Evolutionary conservation across 345 rosid species (phyloP).

Genomic region (Trapa incisa): DNA sequence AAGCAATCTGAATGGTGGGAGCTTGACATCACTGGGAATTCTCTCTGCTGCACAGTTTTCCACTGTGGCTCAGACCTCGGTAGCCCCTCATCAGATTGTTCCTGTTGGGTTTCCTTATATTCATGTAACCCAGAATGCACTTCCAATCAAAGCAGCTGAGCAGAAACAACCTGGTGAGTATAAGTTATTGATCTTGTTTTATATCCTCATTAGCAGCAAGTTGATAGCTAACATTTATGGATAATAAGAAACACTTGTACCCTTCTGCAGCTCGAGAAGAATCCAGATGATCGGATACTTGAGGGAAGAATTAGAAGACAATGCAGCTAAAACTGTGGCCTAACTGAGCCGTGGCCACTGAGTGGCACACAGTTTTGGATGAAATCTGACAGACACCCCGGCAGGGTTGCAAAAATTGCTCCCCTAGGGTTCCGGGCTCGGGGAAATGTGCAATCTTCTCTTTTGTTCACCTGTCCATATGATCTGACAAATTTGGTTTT

Average conservation of each 20-base stretch:
- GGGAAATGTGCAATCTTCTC: neutral
- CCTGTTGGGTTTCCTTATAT: slow-evolving; percentile 54
- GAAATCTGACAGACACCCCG: neutral
- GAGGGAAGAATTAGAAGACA: slow-evolving; percentile 12
- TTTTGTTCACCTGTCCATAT: neutral
- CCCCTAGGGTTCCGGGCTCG: neutral
- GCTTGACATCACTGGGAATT: slow-evolving; percentile 30
- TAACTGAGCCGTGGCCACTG: neutral
- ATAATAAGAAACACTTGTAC: no score
- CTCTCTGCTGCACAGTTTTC: slow-evolving; percentile 34
- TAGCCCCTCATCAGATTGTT: slow-evolving; percentile 43
- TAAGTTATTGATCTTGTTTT: no score
- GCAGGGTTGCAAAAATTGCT: neutral
- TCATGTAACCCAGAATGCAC: slow-evolving; percentile 41
- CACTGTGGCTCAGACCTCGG: slow-evolving; percentile 33
- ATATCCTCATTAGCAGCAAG: neutral
- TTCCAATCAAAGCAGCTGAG: slow-evolving; percentile 75
- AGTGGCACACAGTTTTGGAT: neutral
- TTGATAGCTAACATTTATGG: no score
- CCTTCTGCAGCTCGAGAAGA: slow-evolving; percentile 13
- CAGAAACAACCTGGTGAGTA: slow-evolving; percentile 86
- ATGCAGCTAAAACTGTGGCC: neutral
- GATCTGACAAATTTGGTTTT: neutral
- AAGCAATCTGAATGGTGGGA: slow-evolving; percentile 57
- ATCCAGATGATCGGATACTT: slow-evolving; percentile 1